These are phyloP conservation scores for Phialocephala sp. DNA, from an alignment of 2,329 filamentous ascomycete genomes.

Conservation along the genomic window DNA sequence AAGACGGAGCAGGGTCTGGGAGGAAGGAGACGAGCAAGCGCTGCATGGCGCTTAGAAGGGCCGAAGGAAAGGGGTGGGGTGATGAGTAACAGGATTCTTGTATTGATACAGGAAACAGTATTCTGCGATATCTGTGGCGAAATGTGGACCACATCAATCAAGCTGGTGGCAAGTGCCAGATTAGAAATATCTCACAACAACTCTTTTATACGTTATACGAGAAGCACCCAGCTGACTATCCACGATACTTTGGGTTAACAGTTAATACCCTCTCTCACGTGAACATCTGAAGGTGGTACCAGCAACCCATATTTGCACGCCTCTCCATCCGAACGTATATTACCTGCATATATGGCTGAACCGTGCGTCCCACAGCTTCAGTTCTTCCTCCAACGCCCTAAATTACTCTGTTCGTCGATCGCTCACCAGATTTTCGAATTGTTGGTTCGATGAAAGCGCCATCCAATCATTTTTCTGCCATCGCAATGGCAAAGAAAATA, in stretches of 20 bases:
- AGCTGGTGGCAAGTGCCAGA: not conserved
- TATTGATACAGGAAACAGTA: not conserved
- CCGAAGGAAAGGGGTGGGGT: not conserved
- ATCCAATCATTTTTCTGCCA: not conserved
- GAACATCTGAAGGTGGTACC: not conserved
- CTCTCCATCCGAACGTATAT: not conserved
- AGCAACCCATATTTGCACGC: not conserved
- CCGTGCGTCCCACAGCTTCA: not conserved
- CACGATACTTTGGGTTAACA: not conserved
- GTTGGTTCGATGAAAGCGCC: not conserved
- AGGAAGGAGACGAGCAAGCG: not conserved
- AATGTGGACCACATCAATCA: not conserved
- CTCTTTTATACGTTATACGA: not conserved
- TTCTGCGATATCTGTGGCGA: not conserved
- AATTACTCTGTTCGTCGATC: not conserved
- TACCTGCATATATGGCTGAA: not conserved
- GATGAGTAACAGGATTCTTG: not conserved
- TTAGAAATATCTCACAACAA: not conserved
- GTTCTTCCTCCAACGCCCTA: not conserved
- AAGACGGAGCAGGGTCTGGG: not conserved
- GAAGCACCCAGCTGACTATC: not conserved
- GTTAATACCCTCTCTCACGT: not conserved
- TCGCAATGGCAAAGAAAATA: not conserved
- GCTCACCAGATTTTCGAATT: not conserved
- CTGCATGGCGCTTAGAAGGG: conserved; percentile 1